Evolutionary conservation across 176 grass and related monocot species (phyloP).

Genomic region (Phoenix roebelenii): DNA sequence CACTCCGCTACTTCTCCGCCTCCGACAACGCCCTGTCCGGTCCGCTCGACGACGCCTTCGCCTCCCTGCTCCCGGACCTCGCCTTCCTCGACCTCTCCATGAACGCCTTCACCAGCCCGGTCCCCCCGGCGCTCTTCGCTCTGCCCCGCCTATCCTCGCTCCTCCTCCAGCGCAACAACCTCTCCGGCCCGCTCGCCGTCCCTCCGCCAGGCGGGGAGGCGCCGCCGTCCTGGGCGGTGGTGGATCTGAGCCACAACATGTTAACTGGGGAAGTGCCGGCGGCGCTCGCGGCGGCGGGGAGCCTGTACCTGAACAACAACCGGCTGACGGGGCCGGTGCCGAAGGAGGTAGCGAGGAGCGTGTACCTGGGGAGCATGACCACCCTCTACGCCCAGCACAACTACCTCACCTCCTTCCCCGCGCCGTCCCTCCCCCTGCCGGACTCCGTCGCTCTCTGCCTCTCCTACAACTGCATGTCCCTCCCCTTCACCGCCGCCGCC

Average conservation of each 20-base stretch:
- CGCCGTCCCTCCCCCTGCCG: slow-evolving; percentile 31
- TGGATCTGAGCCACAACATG: slow-evolving; percentile 74
- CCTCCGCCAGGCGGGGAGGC: not conserved
- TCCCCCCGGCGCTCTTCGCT: slow-evolving; percentile 44
- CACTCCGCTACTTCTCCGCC: slow-evolving; percentile 54
- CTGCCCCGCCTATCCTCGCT: slow-evolving; percentile 44
- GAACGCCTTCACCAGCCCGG: slow-evolving; percentile 46
- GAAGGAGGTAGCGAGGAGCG: slow-evolving; percentile 28
- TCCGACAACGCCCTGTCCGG: slow-evolving; percentile 48
- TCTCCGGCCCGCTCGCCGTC: slow-evolving; percentile 46
- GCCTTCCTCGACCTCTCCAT: slow-evolving; percentile 57
- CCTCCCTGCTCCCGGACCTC: slow-evolving; percentile 22
- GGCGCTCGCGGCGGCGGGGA: slow-evolving; percentile 34
- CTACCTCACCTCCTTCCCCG: slow-evolving; percentile 59
- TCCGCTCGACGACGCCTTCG: slow-evolving; percentile 32
- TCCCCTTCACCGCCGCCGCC: slow-evolving; percentile 24
- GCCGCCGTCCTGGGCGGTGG: slow-evolving; percentile 35
- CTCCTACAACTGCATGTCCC: slow-evolving; percentile 79
- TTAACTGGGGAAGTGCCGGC: slow-evolving; percentile 51
- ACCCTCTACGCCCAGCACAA: slow-evolving; percentile 92
- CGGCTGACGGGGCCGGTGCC: slow-evolving; percentile 55
- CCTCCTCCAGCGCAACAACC: slow-evolving; percentile 69
- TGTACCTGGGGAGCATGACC: slow-evolving; percentile 50
- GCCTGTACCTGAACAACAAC: slow-evolving; percentile 81
- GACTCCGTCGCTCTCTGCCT: slow-evolving; percentile 66